Evolutionary conservation across 2,329 filamentous ascomycete genomes (phyloP), one percentile per base, ranked within the genome.

Genomic region (Anthostomella pinea): DNA sequence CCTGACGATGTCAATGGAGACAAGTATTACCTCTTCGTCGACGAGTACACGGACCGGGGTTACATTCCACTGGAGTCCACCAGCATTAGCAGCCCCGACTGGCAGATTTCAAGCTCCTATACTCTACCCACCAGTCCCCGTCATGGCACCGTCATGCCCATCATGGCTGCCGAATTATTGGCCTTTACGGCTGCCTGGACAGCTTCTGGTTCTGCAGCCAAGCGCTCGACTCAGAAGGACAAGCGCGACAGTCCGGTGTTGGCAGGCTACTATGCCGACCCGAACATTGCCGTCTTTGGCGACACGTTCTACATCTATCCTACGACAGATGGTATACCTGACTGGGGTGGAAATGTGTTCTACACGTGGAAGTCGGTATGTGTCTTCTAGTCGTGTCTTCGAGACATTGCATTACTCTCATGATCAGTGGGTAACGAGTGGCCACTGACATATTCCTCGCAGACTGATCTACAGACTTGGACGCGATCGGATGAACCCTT

Each of bases 1-100:
- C 53, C 67, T 0, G 57, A 55, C 0, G 73, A 77, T 41, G 62
- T 64, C 3, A 61, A 74, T 35, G 73, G 73, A 7, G 62, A 73
- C 11, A 75, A 73, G 51, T 77, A 65, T 45, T 77, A 75, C 45
- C 66, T 77, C 0, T 76, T 77, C 29, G 69, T 76, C 0, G 73
- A 77, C 29, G 73, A 77, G 45, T 77, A 74, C 36, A 59, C 52
- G 2, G 66, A 63, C 3, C 64, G 72, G 3, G 72, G 72, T 0
- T 77, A 77, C 45, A 69, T 77, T 8, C 73, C 73, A 0, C 62
- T 77, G 1, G 69, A 73, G 56, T 75, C 73, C 0, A 45, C 51
- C 1, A 64, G 77, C 30, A 68, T 77, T 28, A 59, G 65, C 8
- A 69, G 66, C 9, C 72, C 72, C 0, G 39, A 52, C 6, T 76